Evolutionary conservation across 139 green algal genomes (phyloP).

Genomic region (Chlamydomonas sp.): DNA sequence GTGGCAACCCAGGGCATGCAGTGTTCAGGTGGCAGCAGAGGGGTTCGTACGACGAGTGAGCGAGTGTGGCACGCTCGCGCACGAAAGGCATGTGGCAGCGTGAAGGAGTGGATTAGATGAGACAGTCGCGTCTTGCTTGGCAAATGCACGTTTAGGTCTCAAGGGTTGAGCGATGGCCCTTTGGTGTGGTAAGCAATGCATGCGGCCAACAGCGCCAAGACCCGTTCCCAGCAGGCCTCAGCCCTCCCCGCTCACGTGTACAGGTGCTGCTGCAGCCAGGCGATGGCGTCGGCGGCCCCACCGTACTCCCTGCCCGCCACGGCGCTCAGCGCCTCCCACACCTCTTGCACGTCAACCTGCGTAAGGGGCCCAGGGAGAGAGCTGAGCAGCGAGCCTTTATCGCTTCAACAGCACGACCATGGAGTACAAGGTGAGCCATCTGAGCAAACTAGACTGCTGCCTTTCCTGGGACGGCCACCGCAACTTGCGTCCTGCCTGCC

Average conservation of each 20-base stretch:
- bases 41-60: background rate
- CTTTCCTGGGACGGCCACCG: background rate
- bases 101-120: background rate
- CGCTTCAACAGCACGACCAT: background rate
- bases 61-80: background rate
- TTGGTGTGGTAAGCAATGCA: no score
- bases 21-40: background rate
- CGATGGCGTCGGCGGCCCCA: background rate
- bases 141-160: background rate
- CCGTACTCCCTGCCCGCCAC: constrained; percentile 5
- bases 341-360: background rate
- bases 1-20: background rate
- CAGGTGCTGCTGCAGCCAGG: constrained; percentile 25
- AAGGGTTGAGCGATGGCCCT: background rate
- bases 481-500: background rate
- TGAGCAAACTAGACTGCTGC: background rate
- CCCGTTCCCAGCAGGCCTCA: background rate
- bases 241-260: background rate
- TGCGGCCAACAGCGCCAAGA: no score
- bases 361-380: background rate
- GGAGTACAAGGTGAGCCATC: background rate
- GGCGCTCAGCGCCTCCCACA: background rate
- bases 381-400: background rate
- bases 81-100: background rate
- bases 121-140: background rate